Evolutionary conservation across 179 eudicot species (phyloP).

Genomic region (Heliamphora pulchella): DNA sequence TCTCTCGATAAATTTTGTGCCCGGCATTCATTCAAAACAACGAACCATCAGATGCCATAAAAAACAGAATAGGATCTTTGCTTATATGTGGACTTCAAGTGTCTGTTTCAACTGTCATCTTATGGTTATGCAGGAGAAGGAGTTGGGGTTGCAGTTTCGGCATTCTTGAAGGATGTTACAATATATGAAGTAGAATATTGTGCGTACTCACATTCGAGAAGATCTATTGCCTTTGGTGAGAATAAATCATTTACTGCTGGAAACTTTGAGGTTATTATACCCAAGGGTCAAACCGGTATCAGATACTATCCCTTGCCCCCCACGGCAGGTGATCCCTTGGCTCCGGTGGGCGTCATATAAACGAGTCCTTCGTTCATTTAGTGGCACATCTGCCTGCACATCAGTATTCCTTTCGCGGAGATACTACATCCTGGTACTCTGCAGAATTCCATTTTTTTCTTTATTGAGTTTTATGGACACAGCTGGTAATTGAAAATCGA

Average conservation of each 20-base stretch:
- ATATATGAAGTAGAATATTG: constrained; percentile 38
- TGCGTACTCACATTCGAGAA: constrained; percentile 27
- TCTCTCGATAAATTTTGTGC: background rate
- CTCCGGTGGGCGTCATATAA: background rate
- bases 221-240: constrained; percentile 19
- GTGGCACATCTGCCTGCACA: background rate
- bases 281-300: constrained; percentile 26
- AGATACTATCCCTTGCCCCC: constrained; percentile 1
- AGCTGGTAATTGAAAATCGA: background rate
- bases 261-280: constrained; percentile 22
- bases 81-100: background rate
- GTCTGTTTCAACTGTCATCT: too few relatives aligned
- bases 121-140: constrained; percentile 36
- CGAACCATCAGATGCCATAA: too few relatives aligned
- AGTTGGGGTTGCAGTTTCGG: constrained; percentile 29
- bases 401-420: constrained; percentile 10
- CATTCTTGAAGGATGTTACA: constrained; percentile 18
- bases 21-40: background rate
- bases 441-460: background rate
- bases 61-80: background rate
- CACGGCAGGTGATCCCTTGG: background rate
- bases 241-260: constrained; percentile 23
- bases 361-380: background rate
- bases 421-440: background rate
- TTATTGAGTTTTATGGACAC: background rate